Percentiles rank a stretch among this genome's conserved stretches.
These are phyloP conservation scores for Lepidium sativum DNA, from an alignment of 345 rosid genomes.

Conservation along the genomic window DNA sequence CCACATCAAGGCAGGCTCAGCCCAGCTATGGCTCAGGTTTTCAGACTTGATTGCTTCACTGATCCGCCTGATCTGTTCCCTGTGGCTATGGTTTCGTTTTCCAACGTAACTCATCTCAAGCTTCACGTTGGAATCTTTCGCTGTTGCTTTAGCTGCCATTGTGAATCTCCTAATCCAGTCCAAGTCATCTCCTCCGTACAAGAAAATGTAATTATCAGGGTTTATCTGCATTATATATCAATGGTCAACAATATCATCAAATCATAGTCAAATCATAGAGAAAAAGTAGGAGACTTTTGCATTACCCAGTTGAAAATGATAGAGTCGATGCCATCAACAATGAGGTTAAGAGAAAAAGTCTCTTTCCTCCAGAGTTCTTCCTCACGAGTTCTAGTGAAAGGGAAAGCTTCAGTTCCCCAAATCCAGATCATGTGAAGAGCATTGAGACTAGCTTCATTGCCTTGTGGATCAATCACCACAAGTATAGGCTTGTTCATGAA, in stretches of 20 bases:
- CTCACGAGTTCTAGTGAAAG: conserved; percentile 70
- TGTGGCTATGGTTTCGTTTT: conserved; percentile 58
- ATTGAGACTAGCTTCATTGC: conserved; percentile 66
- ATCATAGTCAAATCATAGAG: no score
- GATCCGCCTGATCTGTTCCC: conserved; percentile 46
- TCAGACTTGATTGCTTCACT: conserved; percentile 31
- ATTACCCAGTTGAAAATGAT: conserved; percentile 63
- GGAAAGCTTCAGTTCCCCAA: conserved; percentile 93
- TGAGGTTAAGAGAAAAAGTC: conserved; percentile 69
- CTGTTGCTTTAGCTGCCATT: conserved; percentile 40
- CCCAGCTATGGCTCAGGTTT: conserved; percentile 55
- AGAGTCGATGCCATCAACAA: conserved; percentile 71
- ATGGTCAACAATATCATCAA: no score
- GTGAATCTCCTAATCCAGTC: conserved; percentile 83
- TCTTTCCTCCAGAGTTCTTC: conserved; percentile 81
- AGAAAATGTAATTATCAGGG: conserved; percentile 74
- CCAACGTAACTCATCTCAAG: conserved; percentile 81
- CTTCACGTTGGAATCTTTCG: conserved; percentile 42
- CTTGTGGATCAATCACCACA: conserved; percentile 84
- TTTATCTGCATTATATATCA: conserved; percentile 33
- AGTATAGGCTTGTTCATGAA: conserved; percentile 87
- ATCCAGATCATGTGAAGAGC: conserved; percentile 99
- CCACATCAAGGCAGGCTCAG: conserved; percentile 67
- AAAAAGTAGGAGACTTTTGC: no score
- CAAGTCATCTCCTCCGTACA: conserved; percentile 74